These are phyloP conservation scores for Trypanosoma mega DNA, from an alignment of 208 protist species.

Conservation along the genomic window DNA sequence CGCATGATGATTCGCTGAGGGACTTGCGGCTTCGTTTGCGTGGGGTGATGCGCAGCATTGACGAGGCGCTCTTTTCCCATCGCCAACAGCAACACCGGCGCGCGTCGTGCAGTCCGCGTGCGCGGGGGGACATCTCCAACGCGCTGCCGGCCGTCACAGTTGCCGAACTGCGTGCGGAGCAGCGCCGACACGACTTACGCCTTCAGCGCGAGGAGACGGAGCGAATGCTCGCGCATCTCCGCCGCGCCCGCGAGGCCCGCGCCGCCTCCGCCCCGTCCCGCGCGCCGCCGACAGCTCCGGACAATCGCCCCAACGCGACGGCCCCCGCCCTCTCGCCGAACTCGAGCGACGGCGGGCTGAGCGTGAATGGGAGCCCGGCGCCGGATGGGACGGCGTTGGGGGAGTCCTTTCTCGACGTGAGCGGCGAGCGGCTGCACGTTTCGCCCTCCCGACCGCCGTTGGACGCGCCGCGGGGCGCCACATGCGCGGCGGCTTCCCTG, in stretches of 20 bases:
- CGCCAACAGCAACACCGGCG: not conserved
- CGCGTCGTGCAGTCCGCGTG: not conserved
- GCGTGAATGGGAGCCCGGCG: no score
- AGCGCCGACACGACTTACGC: conserved; percentile 10
- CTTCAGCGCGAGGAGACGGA: conserved; percentile 9
- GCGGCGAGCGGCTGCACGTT: no score
- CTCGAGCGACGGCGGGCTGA: no score
- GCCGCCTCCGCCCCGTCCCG: conserved; percentile 1
- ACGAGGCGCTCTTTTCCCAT: conserved; percentile 21
- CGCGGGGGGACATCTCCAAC: not conserved
- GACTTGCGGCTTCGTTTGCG: conserved; percentile 39
- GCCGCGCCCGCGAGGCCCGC: conserved; percentile 8
- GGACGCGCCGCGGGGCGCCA: no score
- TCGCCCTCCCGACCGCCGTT: no score
- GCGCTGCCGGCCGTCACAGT: not conserved
- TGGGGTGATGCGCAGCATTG: conserved; percentile 53
- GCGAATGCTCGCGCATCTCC: not conserved
- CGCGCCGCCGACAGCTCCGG: not conserved
- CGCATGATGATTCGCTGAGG: conserved; percentile 19
- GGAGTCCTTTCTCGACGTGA: no score
- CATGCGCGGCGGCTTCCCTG: no score
- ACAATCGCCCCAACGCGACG: not conserved
- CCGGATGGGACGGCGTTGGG: no score
- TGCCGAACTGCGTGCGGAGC: not conserved
- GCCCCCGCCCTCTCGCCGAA: no score